Base-by-base conservation (phyloP, 2,329 filamentous ascomycete genomes). In the Didymella arachidicola region DNA sequence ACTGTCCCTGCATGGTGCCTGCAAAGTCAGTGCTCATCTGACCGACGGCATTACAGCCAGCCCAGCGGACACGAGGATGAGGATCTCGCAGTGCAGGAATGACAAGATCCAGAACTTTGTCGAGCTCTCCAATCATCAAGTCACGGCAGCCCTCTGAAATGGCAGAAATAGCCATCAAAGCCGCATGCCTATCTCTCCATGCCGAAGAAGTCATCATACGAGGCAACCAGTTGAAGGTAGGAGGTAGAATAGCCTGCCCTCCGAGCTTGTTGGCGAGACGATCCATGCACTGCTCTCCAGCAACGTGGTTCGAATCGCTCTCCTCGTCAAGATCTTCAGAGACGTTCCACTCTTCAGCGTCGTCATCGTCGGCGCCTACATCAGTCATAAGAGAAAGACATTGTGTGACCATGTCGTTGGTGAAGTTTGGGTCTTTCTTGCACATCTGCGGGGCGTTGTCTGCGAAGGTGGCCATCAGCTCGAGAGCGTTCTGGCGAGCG, bases 1-100 rank as follows among this genome's bases (percentile, higher is more conserved):
- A 96, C 70, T 97, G 95, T 67, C 92, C 90, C 79, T 99, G 95
- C 94, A 99, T 98, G 11, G 91, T 96, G 12, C 93, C 93, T 12
- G 96, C 94, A 77, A 99, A 99, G 74, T 99, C 95, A 30, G 95
- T 99, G 81, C 94, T 98, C 95, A 99, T 99, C 79, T 99, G 95
- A 27, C 95, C 95, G n/a, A 99, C 85, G 41, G 95, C 95, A 74
- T 99, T 98, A 82, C 95, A 99, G 32, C 93, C 95, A 51, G 95
- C 95, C 89, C 96, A 99, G 70, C 94, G 89, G 54, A 99, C 95
- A 73, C 95, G 91, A 39, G 95, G 91, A 74, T 99, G 95, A 38
- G 90, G 86, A 73, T 99, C 94, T 69, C 89, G 88, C 34, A 99
- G 84, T 34, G 94, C 91, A 16, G 95, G 95, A 48, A 97, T 87